A percentile compares a stretch with the other conserved stretches of the same genome.
Evolutionary conservation across 257 asterid genomes (phyloP).

Genomic region (Jacaranda mimosifolia): DNA sequence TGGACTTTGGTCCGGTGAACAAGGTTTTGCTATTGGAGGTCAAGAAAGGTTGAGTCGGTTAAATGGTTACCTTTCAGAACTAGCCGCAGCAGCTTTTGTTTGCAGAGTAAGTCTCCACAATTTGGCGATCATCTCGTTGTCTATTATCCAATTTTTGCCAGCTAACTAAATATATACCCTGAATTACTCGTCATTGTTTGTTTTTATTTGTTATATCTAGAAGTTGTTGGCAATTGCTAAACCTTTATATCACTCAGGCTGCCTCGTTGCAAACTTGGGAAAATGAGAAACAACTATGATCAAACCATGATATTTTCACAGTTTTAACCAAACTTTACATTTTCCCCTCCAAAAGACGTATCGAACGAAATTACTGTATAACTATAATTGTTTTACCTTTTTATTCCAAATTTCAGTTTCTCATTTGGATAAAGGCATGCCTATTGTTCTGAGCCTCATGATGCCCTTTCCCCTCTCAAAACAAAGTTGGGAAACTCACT

Average conservation of each 20-base stretch:
- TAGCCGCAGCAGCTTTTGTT: slow-evolving; percentile 99
- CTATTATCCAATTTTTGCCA: slow-evolving; percentile 4
- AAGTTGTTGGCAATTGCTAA: slow-evolving; percentile 20
- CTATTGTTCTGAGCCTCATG: slow-evolving; percentile 4
- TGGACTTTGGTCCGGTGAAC: slow-evolving; percentile 90
- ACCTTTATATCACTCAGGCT: background rate
- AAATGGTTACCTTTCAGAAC: slow-evolving; percentile 89
- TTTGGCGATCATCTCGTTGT: slow-evolving; percentile 12
- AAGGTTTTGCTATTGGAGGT: slow-evolving; percentile 97
- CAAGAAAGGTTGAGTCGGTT: slow-evolving; percentile 86
- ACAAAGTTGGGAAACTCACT: slow-evolving; percentile 20
- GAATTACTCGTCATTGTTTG: background rate
- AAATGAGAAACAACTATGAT: slow-evolving; percentile 7
- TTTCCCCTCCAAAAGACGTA: background rate
- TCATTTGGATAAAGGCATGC: slow-evolving; percentile 10
- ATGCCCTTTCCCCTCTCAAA: slow-evolving; percentile 8
- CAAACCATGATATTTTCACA: background rate
- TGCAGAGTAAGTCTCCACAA: slow-evolving; percentile 71
- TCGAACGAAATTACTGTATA: background rate
- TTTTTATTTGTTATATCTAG: background rate
- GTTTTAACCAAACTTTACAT: background rate
- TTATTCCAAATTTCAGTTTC: background rate
- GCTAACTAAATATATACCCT: slow-evolving; percentile 6
- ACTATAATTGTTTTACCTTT: background rate
- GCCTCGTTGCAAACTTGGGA: background rate